Percentiles rank a stretch among this genome's conserved stretches.
These are phyloP conservation scores for Cystofilobasidium bisporidii DNA, from an alignment of 768 basidiomycete species.

Conservation along the genomic window DNA sequence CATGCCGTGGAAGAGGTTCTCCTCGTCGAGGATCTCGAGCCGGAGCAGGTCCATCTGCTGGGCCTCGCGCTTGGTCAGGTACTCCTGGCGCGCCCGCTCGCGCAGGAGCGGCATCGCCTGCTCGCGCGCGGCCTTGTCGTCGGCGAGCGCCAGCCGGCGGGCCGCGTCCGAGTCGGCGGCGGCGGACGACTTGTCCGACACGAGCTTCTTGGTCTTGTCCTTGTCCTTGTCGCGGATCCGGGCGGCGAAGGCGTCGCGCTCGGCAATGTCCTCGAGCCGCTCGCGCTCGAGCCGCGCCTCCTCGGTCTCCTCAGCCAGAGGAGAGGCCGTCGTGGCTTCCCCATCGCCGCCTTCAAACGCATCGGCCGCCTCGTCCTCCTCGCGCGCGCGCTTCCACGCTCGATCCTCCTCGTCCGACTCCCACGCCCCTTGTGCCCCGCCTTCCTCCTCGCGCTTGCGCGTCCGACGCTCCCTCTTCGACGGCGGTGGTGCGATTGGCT, in stretches of 20 bases:
- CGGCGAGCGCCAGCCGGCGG: constrained; percentile 67
- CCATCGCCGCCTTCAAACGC: constrained; percentile 27
- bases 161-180: constrained; percentile 71
- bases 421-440: constrained; percentile 3
- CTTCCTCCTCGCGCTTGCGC: constrained; percentile 30
- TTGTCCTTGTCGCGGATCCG: constrained; percentile 72
- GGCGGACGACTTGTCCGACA: constrained; percentile 83
- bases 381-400: constrained; percentile 12
- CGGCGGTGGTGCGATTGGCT: too few relatives aligned
- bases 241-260: constrained; percentile 87
- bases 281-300: constrained; percentile 61
- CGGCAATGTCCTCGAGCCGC: constrained; percentile 64
- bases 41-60: constrained; percentile 90
- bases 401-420: constrained; percentile 39
- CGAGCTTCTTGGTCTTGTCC: constrained; percentile 77
- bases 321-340: constrained; percentile 32
- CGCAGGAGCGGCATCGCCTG: constrained; percentile 63
- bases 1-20: constrained; percentile 81
- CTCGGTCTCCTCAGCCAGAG: constrained; percentile 55
- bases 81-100: constrained; percentile 84
- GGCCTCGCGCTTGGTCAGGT: constrained; percentile 88
- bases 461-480: constrained; percentile 33
- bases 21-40: constrained; percentile 88
- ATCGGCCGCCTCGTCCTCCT: constrained; percentile 24
- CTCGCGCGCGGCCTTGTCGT: constrained; percentile 52